Evolutionary conservation across 805 yeast species (phyloP), one percentile per base, ranked within the genome.

Genomic region (Ogataea corticis): DNA sequence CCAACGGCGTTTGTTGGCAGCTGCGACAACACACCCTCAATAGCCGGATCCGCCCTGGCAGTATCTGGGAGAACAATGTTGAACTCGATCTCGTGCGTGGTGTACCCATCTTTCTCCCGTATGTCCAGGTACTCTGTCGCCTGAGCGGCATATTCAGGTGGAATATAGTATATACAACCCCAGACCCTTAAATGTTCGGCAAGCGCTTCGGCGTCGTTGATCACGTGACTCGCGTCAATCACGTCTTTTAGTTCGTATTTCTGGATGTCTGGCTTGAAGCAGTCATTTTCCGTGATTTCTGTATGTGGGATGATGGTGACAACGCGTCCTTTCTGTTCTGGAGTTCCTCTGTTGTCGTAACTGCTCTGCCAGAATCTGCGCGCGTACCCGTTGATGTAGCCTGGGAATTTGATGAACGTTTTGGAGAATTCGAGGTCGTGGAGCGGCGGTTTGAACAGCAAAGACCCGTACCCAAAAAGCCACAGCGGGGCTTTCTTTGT

Each of bases 311-410:
- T 71, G 37, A 91, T 68, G 0, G 97, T 91, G 9, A 79, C 96
- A 1, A 91, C 97, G 28, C 97, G 67, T 0, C 98, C 98, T 1
- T 96, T 96, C n/a, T 67, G 61, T 45, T 79, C 87, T 0, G 88
- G 89, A 0, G 95, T 85, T 1, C 97, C 97, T 42, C 97, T 68
- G 63, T 92, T 96, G 62, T 91, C 97, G 18, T 83, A 80, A 10
- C 94, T 84, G 29, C 87, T 77, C 64, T 91, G 97, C 97, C 97
- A 91, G 61, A 91, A 91, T 36, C 96, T 68, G 16, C 98, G 73
- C 1, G 83, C 79, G 54, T 71, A 89, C 2, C 97, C 97, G 41
- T 72, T 71, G 18, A 91, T 72, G 38, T 82, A 77, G 0, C 97
- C 97, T 0, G 89, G 82, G 9, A 86, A 62, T 30, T 55, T 50